These are phyloP conservation scores for Sarcomyxa edulis DNA, from an alignment of 768 basidiomycete genomes.

Conservation along the genomic window DNA sequence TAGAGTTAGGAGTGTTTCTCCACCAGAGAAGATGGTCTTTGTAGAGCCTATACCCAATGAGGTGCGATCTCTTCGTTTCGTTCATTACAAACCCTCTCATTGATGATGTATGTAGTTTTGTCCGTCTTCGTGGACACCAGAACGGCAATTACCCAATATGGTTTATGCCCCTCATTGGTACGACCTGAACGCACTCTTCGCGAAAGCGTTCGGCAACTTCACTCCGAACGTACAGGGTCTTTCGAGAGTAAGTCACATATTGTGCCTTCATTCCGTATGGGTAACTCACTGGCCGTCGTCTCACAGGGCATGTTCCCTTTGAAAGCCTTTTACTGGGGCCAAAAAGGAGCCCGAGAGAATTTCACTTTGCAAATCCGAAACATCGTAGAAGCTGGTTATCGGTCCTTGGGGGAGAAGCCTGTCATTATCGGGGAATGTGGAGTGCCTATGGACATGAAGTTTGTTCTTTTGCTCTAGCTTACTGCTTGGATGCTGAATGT, in stretches of 20 bases:
- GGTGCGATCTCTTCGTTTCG: slow-evolving; percentile 30
- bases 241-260: slow-evolving; percentile 54
- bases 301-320: slow-evolving; percentile 79
- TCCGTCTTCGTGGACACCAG: slow-evolving; percentile 68
- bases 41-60: slow-evolving; percentile 93
- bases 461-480: slow-evolving; percentile 19
- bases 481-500: not conserved
- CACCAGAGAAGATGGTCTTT: slow-evolving; percentile 59
- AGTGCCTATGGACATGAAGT: slow-evolving; percentile 98
- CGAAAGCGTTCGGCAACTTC: slow-evolving; percentile 79
- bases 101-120: slow-evolving; percentile 56
- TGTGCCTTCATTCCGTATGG: not conserved
- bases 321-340: slow-evolving; percentile 85
- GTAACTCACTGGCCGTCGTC: not conserved
- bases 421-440: slow-evolving; percentile 91
- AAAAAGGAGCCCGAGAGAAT: slow-evolving; percentile 74
- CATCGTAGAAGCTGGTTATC: slow-evolving; percentile 64
- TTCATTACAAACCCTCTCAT: slow-evolving; percentile 4
- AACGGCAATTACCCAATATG: slow-evolving; percentile 42
- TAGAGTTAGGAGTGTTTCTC: slow-evolving; percentile 43
- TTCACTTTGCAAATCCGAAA: slow-evolving; percentile 78
- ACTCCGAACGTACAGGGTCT: slow-evolving; percentile 92
- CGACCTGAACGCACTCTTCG: slow-evolving; percentile 84
- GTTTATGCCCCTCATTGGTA: slow-evolving; percentile 57
- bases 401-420: slow-evolving; percentile 74